Conservation (phyloP, 2,329 filamentous ascomycete species). For the Cercospora zeae-maydis region DNA sequence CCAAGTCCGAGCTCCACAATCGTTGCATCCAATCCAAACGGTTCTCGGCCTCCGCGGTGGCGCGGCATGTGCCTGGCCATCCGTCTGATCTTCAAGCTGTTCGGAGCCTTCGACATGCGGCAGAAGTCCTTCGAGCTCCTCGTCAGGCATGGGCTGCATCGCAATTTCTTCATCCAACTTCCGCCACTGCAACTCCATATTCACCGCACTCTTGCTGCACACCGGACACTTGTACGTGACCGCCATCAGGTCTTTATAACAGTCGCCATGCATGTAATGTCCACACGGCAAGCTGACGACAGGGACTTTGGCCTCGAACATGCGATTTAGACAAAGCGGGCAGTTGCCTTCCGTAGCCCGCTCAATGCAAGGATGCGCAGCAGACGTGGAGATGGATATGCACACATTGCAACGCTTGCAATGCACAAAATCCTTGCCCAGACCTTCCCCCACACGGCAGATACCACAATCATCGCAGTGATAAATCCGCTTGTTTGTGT, state of each 20-base stretch:
- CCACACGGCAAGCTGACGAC: conserved; percentile 95
- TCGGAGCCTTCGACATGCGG: conserved; percentile 20
- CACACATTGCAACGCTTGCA: conserved; percentile 97
- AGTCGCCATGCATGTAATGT: conserved; percentile 89
- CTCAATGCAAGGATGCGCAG: conserved; percentile 89
- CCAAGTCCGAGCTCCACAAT: conserved; percentile 83
- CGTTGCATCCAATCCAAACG: conserved; percentile 87
- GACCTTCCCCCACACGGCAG: conserved; percentile 80
- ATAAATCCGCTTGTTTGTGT: conserved; percentile 85
- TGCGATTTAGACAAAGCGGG: conserved; percentile 92
- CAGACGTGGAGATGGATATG: conserved; percentile 81
- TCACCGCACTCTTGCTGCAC: conserved; percentile 92
- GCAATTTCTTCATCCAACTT: conserved; percentile 85
- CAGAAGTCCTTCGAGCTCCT: conserved; percentile 31
- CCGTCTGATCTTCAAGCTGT: conserved; percentile 31
- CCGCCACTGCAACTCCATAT: conserved; percentile 94
- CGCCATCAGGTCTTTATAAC: conserved; percentile 83
- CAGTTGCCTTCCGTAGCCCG: conserved; percentile 92
- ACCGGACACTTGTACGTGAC: conserved; percentile 94
- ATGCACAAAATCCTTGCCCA: conserved; percentile 96
- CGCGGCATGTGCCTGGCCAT: neutral
- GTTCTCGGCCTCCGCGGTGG: conserved; percentile 36
- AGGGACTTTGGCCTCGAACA: conserved; percentile 84
- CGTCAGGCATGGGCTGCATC: conserved; percentile 80
- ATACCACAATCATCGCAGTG: conserved; percentile 96